Base-by-base conservation (phyloP, 2,329 filamentous ascomycete species). In the Podosphaera fusca region DNA sequence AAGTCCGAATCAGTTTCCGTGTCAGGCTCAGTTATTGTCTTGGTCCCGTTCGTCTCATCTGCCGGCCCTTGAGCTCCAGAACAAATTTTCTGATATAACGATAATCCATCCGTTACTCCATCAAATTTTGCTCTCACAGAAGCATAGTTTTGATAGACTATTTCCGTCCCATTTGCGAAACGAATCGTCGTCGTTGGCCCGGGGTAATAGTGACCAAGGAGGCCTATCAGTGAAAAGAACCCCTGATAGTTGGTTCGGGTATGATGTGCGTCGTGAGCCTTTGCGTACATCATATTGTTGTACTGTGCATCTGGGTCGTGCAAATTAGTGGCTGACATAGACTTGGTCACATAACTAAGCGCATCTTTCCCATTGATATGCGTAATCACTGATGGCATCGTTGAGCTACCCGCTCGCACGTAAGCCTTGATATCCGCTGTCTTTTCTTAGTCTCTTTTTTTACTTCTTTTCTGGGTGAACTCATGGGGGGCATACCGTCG, bases 321-420 rank as follows among this genome's bases (percentile, higher is more conserved):
- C 38, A 69, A 45, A 59, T 63, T 56, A 58, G 67, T 64, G 58
- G 61, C 59, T 61, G 63, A 65, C 61, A 68, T 71, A 63, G 71
- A 70, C 1, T 73, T 68, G 42, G 73, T 67, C 36, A 80, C 66
- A 56, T 71, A 75, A 0, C 69, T 67, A 4, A 70, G 70, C 2
- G 72, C 74, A 46, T 77, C 70, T 54, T 73, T 64, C 21, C 74
- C 78, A 61, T 82, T 76, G 64, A 82, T 79, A 59, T 73, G 68
- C 1, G 67, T 65, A 30, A 82, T 69, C 1, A 75, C 69, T 1
- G 74, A 75, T 71, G 40, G 69, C 67, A 5, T 67, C 59, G 59
- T 71, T 71, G 55, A 68, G 64, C 30, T 40, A 30, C 59, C 61
- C 4, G 45, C 33, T 31, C 35, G 50, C 4, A 53, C 58, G n/a